Percentiles rank a stretch among this genome's conserved stretches.
These are phyloP conservation scores for Talaromyces sp. DNA, from an alignment of 2,329 filamentous ascomycete species.

Conservation along the genomic window DNA sequence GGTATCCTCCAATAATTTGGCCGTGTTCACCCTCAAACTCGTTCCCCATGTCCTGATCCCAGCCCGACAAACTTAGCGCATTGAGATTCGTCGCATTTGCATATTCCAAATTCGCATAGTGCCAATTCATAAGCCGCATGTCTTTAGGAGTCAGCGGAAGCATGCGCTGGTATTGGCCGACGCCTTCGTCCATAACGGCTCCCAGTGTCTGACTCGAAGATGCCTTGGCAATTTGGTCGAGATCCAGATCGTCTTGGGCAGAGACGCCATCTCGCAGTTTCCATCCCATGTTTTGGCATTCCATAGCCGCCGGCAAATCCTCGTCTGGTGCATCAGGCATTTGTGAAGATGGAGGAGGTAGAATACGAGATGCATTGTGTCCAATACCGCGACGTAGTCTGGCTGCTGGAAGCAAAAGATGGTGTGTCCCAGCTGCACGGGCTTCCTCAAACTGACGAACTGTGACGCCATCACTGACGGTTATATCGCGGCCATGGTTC, in stretches of 20 bases:
- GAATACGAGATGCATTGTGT: conserved; percentile 53
- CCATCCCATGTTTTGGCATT: conserved; percentile 81
- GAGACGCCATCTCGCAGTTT: conserved; percentile 59
- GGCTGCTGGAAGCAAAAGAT: conserved; percentile 37
- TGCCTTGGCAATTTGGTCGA: conserved; percentile 60
- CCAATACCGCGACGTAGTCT: conserved; percentile 41
- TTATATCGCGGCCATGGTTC: conserved; percentile 73
- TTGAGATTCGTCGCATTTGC: conserved; percentile 88
- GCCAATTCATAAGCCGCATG: conserved; percentile 91
- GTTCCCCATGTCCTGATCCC: conserved; percentile 97
- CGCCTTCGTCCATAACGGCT: conserved; percentile 86
- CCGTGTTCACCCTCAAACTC: conserved; percentile 95
- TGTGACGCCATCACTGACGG: conserved; percentile 63
- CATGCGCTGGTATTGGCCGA: conserved; percentile 78
- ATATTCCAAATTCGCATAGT: conserved; percentile 96
- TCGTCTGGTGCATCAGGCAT: conserved; percentile 28
- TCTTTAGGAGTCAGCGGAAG: conserved; percentile 81
- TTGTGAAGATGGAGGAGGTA: conserved; percentile 21
- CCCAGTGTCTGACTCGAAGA: conserved; percentile 69
- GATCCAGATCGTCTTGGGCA: conserved; percentile 63
- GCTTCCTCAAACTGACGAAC: conserved; percentile 71
- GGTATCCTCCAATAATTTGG: conserved; percentile 90
- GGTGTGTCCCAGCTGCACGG: conserved; percentile 52
- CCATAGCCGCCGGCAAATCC: conserved; percentile 67
- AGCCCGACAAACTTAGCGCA: conserved; percentile 79